Base-by-base conservation (phyloP, 148 eudicot genomes). In the Heliosperma pusillum region DNA sequence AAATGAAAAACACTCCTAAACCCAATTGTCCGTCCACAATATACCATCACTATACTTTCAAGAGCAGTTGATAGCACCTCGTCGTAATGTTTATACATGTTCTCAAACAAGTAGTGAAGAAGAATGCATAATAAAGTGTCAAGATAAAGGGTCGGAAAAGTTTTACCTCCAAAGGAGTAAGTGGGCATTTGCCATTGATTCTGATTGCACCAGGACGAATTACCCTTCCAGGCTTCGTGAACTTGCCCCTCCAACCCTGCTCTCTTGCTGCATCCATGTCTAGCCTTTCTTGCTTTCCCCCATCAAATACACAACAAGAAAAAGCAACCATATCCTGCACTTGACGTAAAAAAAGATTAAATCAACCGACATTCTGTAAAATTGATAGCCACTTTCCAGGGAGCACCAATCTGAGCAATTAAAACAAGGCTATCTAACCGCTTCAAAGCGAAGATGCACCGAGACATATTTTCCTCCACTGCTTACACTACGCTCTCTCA, bases 401-500 rank as follows among this genome's bases (percentile, higher is more conserved):
- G 45, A 52, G 63, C 16, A 29, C 15, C 22, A 30, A 69, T 10
- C 20, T 21, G 17, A 50, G 13, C 72, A 5, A 21, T 19, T 21
- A 24, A 42, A 56, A 57, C 13, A 44, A 42, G 21, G 61, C 4
- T 40, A 85, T 78, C 85, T 79, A 80, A 95, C 99, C 99, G 89
- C 97, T 90, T 95, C 99, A 82, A 90, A 95, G 62, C 99, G 99
- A 75, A 95, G 96, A 86, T 95, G 99, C 80, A 95, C 99, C 55
- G 99, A 95, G 67, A 95, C 85, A 76, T 92, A 95, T 71, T 95
- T 95, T 53, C 99, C 99, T 68, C 90, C 85, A 79, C 88, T 90
- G 66, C 80, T 89, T 77, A 81, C 83, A 81, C 97, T 92, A n/a
- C 69, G 88, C 75, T 88, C 90, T 87, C 85, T 92, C 99, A 95